phyloP scores from a whole-genome alignment of 2,329 filamentous ascomycete genomes.

The Aspergillus sp. region DNA sequence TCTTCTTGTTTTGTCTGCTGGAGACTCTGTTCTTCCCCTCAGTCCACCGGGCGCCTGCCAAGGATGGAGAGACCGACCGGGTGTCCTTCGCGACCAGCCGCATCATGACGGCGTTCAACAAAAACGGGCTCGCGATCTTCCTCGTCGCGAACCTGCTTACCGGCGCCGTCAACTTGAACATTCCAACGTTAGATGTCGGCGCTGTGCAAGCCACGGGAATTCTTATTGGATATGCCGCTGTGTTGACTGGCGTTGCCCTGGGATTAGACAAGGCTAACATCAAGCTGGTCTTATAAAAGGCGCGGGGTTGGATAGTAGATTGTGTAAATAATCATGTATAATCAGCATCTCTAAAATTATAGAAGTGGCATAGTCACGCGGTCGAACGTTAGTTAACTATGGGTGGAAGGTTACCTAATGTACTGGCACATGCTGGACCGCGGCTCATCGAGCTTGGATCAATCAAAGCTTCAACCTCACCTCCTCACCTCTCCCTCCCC shows the following conservation, averaged over 20 bases:
- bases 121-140: constrained; percentile 83
- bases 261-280: constrained; percentile 39
- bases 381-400: too few relatives aligned
- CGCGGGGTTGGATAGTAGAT: not conserved
- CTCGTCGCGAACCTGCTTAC: constrained; percentile 86
- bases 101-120: constrained; percentile 80
- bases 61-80: constrained; percentile 60
- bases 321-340: not conserved
- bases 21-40: constrained; percentile 77
- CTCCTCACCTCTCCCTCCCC: not conserved
- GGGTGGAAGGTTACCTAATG: not conserved
- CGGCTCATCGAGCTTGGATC: not conserved
- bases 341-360: not conserved
- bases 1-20: constrained; percentile 73
- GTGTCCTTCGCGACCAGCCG: constrained; percentile 72
- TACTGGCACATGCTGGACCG: constrained; percentile 4
- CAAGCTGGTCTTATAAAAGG: constrained; percentile 19
- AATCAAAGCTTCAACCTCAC: constrained; percentile 1
- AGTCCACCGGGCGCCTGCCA: constrained; percentile 59
- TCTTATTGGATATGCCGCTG: constrained; percentile 68
- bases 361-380: not conserved
- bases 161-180: constrained; percentile 80
- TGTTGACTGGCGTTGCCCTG: constrained; percentile 64
- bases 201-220: constrained; percentile 68
- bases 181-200: constrained; percentile 75